Percentiles rank a stretch among this genome's conserved stretches.
These are phyloP conservation scores for Phallus indusiatus DNA, from an alignment of 768 basidiomycete species.

Conservation along the genomic window DNA sequence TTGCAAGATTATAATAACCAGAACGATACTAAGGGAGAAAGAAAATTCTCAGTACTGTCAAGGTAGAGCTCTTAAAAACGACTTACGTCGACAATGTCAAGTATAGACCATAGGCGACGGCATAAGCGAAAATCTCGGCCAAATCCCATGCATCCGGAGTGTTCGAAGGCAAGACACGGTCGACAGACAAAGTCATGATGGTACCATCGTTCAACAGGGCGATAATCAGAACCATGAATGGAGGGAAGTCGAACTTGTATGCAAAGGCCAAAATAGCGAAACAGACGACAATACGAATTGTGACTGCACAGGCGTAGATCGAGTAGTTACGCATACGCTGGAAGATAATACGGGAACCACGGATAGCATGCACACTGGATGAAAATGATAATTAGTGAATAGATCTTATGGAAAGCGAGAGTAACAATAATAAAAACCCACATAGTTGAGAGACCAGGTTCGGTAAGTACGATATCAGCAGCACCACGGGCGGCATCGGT, in stretches of 20 bases:
- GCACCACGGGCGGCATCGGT: conserved; percentile 98
- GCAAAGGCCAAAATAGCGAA: conserved; percentile 93
- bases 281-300: conserved; percentile 97
- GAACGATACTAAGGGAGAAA: conserved; percentile 43
- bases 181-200: conserved; percentile 96
- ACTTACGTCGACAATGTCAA: conserved; percentile 86
- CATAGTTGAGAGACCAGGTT: conserved; percentile 97
- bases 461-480: conserved; percentile 95
- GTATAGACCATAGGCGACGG: conserved; percentile 92
- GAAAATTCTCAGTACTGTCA: neutral
- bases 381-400: neutral
- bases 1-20: conserved; percentile 78
- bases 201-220: conserved; percentile 97
- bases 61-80: too few relatives aligned
- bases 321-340: conserved; percentile 99
- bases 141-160: conserved; percentile 95
- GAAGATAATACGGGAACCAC: conserved; percentile 98
- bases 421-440: neutral
- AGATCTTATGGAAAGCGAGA: neutral
- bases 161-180: conserved; percentile 88
- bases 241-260: conserved; percentile 98
- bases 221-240: conserved; percentile 99
- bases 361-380: conserved; percentile 79
- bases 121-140: conserved; percentile 92
- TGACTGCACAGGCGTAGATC: conserved; percentile 91